Percentiles rank a stretch among this genome's conserved stretches.
Conservation (phyloP, 2,329 filamentous ascomycete genomes). For the Parastagonospora avenae region DNA sequence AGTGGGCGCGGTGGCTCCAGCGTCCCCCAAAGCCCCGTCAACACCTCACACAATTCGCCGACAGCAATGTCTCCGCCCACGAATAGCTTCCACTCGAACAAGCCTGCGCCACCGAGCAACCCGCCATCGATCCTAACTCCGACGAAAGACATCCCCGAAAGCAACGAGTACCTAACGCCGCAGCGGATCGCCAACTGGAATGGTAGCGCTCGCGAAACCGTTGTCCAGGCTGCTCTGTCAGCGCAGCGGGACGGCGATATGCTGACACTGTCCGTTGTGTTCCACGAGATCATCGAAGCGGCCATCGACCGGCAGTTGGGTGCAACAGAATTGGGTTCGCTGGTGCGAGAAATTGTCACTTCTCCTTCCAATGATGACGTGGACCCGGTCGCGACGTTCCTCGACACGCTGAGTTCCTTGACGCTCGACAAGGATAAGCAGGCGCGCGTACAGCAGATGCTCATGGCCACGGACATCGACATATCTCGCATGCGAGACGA, state of each 20-base stretch:
- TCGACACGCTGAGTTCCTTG: conserved; percentile 81
- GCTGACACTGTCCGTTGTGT: conserved; percentile 71
- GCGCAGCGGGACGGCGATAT: conserved; percentile 71
- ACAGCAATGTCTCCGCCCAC: conserved; percentile 38
- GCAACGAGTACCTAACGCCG: conserved; percentile 78
- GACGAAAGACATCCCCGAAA: conserved; percentile 54
- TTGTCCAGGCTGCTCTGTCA: conserved; percentile 68
- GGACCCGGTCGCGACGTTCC: conserved; percentile 66
- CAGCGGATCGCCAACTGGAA: conserved; percentile 71
- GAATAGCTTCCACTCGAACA: conserved; percentile 20
- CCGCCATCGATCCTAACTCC: conserved; percentile 42
- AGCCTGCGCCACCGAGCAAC: conserved; percentile 23
- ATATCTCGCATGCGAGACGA: conserved; percentile 75
- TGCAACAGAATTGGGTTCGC: conserved; percentile 70
- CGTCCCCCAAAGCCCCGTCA: conserved; percentile 36
- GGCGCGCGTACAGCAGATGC: conserved; percentile 66
- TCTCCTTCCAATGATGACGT: conserved; percentile 54
- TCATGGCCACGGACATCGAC: conserved; percentile 74
- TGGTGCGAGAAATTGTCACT: conserved; percentile 75
- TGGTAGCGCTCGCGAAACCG: conserved; percentile 66
- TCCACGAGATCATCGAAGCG: conserved; percentile 83
- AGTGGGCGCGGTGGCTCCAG: conserved; percentile 35
- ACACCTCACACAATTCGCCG: conserved; percentile 35
- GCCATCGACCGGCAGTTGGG: conserved; percentile 72
- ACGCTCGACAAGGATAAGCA: conserved; percentile 71